These are phyloP conservation scores for Yamadazyma mexicana DNA, from an alignment of 1,139 yeast species.

Conservation along the genomic window DNA sequence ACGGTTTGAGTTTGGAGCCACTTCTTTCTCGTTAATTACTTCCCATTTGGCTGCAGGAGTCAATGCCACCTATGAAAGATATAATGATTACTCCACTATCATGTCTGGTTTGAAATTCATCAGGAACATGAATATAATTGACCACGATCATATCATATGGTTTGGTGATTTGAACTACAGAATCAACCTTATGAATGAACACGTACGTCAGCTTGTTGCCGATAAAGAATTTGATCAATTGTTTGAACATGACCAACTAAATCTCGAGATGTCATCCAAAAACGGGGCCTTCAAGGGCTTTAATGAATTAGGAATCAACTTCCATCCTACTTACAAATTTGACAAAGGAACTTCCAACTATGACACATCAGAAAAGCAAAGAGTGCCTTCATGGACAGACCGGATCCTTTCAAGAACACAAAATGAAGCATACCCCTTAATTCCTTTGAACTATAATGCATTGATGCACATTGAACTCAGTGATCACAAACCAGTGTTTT, in stretches of 20 bases:
- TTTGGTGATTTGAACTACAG: conserved; percentile 95
- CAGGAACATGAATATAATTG: conserved; percentile 65
- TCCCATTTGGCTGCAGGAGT: conserved; percentile 96
- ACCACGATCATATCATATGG: conserved; percentile 90
- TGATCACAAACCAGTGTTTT: conserved; percentile 91
- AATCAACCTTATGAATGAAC: conserved; percentile 71
- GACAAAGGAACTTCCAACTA: conserved; percentile 83
- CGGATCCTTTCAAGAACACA: conserved; percentile 59
- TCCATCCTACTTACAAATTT: conserved; percentile 91
- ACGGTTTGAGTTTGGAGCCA: conserved; percentile 72
- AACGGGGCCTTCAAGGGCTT: conserved; percentile 83
- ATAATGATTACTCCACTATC: conserved; percentile 81
- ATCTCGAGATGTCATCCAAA: conserved; percentile 65
- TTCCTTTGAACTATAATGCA: conserved; percentile 60
- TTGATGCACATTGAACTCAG: conserved; percentile 61
- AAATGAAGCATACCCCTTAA: conserved; percentile 47
- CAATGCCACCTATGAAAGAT: conserved; percentile 81
- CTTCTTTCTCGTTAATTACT: conserved; percentile 79
- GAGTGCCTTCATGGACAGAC: conserved; percentile 98
- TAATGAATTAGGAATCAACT: conserved; percentile 74
- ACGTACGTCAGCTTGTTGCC: conserved; percentile 60
- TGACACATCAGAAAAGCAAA: conserved; percentile 87
- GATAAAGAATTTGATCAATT: conserved; percentile 50
- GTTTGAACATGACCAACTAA: conserved; percentile 77
- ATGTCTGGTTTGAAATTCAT: conserved; percentile 76